phyloP scores from a whole-genome alignment of 2,329 filamentous ascomycete species.

The Fusarium decemcellulare region DNA sequence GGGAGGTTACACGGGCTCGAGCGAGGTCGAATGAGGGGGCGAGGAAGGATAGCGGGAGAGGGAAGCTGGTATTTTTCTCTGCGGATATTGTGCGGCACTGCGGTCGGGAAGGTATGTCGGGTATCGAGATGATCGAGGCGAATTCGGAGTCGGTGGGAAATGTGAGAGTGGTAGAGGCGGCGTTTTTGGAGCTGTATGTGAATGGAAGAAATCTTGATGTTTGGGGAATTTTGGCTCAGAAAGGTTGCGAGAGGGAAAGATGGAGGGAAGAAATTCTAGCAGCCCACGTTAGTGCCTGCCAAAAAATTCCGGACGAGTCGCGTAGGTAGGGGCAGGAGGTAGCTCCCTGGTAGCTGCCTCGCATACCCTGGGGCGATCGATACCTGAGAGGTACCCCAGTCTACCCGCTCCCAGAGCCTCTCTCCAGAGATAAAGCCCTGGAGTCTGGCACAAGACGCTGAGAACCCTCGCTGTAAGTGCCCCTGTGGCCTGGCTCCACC shows the following conservation, averaged over 20 bases:
- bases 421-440: conserved; percentile 25
- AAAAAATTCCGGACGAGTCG: conserved; percentile 26
- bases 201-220: conserved; percentile 21
- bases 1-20: conserved; percentile 35
- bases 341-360: background rate
- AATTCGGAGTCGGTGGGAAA: background rate
- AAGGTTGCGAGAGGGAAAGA: conserved; percentile 36
- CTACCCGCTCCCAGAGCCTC: background rate
- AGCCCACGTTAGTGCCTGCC: conserved; percentile 25
- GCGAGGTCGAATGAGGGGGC: conserved; percentile 36
- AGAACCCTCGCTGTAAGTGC: conserved; percentile 28
- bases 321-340: conserved; percentile 9
- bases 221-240: conserved; percentile 34
- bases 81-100: conserved; percentile 15
- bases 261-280: conserved; percentile 38
- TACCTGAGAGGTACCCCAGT: background rate
- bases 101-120: conserved; percentile 2
- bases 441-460: conserved; percentile 23
- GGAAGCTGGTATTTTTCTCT: conserved; percentile 8
- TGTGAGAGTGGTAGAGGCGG: conserved; percentile 3
- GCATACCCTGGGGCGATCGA: background rate
- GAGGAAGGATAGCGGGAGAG: conserved; percentile 33
- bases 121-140: conserved; percentile 22
- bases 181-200: conserved; percentile 16
- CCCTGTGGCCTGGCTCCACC: conserved; percentile 11